These are phyloP conservation scores for Posidonia oceanica DNA, from an alignment of 116 monocot species.

Conservation along the genomic window DNA sequence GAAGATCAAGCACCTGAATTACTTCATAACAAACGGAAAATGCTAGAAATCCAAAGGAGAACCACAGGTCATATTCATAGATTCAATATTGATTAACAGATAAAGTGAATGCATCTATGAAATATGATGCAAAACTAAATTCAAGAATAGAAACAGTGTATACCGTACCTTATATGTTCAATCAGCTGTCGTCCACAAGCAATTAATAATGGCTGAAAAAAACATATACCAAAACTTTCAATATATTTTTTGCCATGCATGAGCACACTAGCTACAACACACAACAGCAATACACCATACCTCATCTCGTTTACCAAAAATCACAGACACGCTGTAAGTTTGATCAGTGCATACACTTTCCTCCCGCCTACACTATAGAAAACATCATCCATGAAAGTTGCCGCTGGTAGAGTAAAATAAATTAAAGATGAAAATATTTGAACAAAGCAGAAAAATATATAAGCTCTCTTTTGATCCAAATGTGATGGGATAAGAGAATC, in stretches of 20 bases:
- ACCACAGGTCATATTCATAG: too few relatives aligned
- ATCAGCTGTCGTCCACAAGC: slow-evolving; percentile 92
- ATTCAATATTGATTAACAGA: too few relatives aligned
- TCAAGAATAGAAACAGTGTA: too few relatives aligned
- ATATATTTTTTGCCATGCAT: background rate
- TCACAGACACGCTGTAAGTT: slow-evolving; percentile 65
- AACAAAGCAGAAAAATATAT: background rate
- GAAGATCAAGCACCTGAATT: background rate
- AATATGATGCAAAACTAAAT: too few relatives aligned
- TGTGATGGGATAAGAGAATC: too few relatives aligned
- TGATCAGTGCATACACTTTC: slow-evolving; percentile 60
- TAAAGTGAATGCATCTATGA: too few relatives aligned
- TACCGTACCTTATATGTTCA: slow-evolving; percentile 66
- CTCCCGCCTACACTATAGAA: slow-evolving; percentile 43
- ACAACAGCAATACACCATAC: slow-evolving; percentile 12
- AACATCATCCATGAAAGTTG: background rate
- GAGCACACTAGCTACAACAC: too few relatives aligned
- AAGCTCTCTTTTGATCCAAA: background rate
- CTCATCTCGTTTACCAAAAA: slow-evolving; percentile 99
- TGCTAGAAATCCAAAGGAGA: too few relatives aligned
- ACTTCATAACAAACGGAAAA: background rate
- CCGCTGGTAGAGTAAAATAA: background rate
- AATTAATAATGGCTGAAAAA: slow-evolving; percentile 53
- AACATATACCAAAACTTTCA: background rate
- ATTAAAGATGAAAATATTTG: background rate